Base-by-base conservation (phyloP, 2,329 filamentous ascomycete genomes). In the Talaromyces sp. region DNA sequence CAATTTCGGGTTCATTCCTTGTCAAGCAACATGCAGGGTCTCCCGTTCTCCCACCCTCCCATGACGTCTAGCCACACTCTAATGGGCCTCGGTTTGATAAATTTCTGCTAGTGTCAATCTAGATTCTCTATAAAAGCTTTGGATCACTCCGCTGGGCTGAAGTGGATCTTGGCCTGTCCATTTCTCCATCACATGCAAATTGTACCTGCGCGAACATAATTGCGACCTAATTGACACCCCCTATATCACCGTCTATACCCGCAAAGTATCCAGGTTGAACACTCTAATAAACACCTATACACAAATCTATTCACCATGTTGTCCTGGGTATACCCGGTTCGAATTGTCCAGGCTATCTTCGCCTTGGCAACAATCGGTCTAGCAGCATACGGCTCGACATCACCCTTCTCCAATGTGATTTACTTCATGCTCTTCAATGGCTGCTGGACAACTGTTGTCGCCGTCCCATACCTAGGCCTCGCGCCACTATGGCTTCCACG, bases 381-480 rank as follows among this genome's bases (percentile, higher is more conserved):
- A 17, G 60, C 58, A 10, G 58, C 62, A 47, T 64, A 57, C 20
- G 54, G 60, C 60, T 22, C 8, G 9, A 50, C 13, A 11, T 19
- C 1, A 3, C 27, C 62, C 24, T 64, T 63, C 60, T 63, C 60
- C 7, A 64, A 54, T 29, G 52, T 57, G 13, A 29, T 60, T 39
- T 61, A 65, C 36, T 65, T 49, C 46, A 62, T 64, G 60, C 62
- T 64, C 27, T 65, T 65, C 57, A 60, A 58, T 39, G 63, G 63
- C 47, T 64, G 62, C 55, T 65, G 63, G 63, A 65, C 63, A 37
- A 43, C 54, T 20, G 58, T 49, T 35, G 45, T 65, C 37, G 62
- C 62, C 27, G 49, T 64, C 3, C 60, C 63, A 19, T 65, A 65
- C 53, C 47, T 65, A 10, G 63, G 58, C n/a, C 60, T 64, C n/a